phyloP scores from a whole-genome alignment of 1,139 yeast genomes.

The Suhomyces chickasaworum region DNA sequence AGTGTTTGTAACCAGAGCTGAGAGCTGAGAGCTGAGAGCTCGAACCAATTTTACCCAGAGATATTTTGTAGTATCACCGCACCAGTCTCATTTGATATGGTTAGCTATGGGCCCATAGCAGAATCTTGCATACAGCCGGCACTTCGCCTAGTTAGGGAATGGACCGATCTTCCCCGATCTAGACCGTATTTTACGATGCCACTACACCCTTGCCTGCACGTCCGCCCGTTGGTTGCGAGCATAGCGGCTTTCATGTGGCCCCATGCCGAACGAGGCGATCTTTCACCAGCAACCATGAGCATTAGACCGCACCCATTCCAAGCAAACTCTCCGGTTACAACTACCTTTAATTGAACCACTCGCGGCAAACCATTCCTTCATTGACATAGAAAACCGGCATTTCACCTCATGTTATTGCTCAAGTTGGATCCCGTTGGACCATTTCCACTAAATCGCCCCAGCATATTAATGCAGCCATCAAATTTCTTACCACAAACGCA shows the following conservation, averaged over 20 bases:
- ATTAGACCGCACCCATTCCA: not conserved
- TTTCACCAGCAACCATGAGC: not conserved
- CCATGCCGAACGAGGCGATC: not conserved
- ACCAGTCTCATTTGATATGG: no score
- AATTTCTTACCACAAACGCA: not conserved
- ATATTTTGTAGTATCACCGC: no score
- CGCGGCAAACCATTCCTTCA: not conserved
- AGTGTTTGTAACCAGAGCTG: no score
- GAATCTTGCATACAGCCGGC: not conserved
- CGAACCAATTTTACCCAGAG: no score
- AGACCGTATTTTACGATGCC: slow-evolving; percentile 7
- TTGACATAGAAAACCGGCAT: no score
- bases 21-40: no score
- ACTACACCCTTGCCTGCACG: not conserved
- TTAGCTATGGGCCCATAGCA: not conserved
- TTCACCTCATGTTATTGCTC: no score
- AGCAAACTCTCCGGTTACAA: not conserved
- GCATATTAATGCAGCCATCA: not conserved
- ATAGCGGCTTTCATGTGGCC: not conserved
- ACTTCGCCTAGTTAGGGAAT: not conserved
- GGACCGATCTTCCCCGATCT: slow-evolving; percentile 8
- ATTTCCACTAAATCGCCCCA: not conserved
- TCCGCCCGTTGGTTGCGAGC: not conserved
- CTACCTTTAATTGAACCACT: not conserved
- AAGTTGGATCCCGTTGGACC: no score